Conservation (phyloP, 495 filamentous ascomycete genomes). For the Aspergillus kassunensis region DNA sequence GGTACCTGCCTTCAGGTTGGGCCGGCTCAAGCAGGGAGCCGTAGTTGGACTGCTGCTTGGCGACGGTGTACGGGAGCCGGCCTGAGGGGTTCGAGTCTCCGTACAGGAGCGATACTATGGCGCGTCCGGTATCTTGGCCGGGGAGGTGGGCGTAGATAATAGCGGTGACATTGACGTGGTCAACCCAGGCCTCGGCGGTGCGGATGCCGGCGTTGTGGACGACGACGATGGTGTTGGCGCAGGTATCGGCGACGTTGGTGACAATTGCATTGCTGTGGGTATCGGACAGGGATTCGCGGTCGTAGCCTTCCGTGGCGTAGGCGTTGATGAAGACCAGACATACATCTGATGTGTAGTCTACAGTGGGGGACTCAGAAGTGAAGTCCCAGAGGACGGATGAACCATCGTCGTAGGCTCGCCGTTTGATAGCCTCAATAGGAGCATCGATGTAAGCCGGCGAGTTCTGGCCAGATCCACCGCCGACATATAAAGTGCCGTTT, state of each 20-base stretch:
- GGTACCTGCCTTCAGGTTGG: too few species aligned
- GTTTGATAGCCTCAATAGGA: slow-evolving; percentile 52
- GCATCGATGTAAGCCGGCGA: slow-evolving; percentile 54
- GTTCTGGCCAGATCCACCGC: slow-evolving; percentile 61
- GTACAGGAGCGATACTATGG: slow-evolving; percentile 57
- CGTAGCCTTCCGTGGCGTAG: slow-evolving; percentile 52
- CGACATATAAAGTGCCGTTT: slow-evolving; percentile 56
- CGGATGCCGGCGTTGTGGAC: slow-evolving; percentile 40
- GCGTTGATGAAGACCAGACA: slow-evolving; percentile 63
- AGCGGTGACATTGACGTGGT: slow-evolving; percentile 61
- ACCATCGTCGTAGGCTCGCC: slow-evolving; percentile 44
- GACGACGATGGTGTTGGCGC: slow-evolving; percentile 52
- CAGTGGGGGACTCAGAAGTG: slow-evolving; percentile 37
- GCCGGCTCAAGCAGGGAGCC: too few species aligned
- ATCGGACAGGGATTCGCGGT: slow-evolving; percentile 22
- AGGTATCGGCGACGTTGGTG: slow-evolving; percentile 20
- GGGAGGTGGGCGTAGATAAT: slow-evolving; percentile 73
- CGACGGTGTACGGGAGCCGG: too few species aligned
- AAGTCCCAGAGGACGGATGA: slow-evolving; percentile 38
- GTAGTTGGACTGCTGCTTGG: too few species aligned
- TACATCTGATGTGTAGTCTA: slow-evolving; percentile 43
- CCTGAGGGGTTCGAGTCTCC: too few species aligned
- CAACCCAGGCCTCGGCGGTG: slow-evolving; percentile 39
- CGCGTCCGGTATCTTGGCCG: slow-evolving; percentile 71
- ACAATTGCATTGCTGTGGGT: slow-evolving; percentile 51